Conservation (phyloP, 2,329 filamentous ascomycete species). For the Trichoderma endophyticum region DNA sequence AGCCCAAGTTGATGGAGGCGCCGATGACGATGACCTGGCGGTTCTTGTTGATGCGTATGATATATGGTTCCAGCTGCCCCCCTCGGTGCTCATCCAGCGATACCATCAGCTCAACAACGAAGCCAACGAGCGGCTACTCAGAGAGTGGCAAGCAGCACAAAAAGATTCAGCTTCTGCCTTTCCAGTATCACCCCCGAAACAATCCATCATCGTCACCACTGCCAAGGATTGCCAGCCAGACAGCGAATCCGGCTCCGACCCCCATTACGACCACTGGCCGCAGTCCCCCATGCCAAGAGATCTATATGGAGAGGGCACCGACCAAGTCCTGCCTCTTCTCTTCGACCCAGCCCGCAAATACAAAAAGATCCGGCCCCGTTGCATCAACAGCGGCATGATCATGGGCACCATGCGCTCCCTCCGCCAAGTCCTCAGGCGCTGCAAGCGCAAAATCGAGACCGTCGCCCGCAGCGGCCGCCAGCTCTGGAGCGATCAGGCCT, state of each 20-base stretch:
- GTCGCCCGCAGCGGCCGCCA: slow-evolving; percentile 30
- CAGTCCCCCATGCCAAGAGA: slow-evolving; percentile 34
- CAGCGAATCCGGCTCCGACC: slow-evolving; percentile 33
- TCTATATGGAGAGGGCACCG: slow-evolving; percentile 35
- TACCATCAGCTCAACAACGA: slow-evolving; percentile 27
- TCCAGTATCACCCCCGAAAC: slow-evolving; percentile 25
- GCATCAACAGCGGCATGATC: slow-evolving; percentile 27
- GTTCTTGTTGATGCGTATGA: slow-evolving; percentile 40
- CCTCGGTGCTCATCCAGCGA: slow-evolving; percentile 36
- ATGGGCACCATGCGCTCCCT: slow-evolving; percentile 27
- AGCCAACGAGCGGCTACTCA: slow-evolving; percentile 26
- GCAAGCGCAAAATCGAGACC: slow-evolving; percentile 27
- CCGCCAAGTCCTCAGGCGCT: slow-evolving; percentile 24
- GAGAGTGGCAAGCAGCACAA: slow-evolving; percentile 20
- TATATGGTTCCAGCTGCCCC: slow-evolving; percentile 40
- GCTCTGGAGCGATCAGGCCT: slow-evolving; percentile 39
- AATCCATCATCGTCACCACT: slow-evolving; percentile 29
- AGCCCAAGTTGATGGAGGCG: neutral
- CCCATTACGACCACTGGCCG: slow-evolving; percentile 38
- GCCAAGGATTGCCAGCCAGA: slow-evolving; percentile 37
- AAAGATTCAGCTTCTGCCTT: neutral
- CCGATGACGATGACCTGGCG: slow-evolving; percentile 23
- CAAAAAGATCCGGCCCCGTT: slow-evolving; percentile 28
- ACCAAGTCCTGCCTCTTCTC: slow-evolving; percentile 26
- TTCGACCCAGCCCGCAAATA: slow-evolving; percentile 35